A percentile compares a stretch with the other conserved stretches of the same genome.
Conservation (phyloP, 1,139 yeast species). For the Martiniozyma asiatica region DNA sequence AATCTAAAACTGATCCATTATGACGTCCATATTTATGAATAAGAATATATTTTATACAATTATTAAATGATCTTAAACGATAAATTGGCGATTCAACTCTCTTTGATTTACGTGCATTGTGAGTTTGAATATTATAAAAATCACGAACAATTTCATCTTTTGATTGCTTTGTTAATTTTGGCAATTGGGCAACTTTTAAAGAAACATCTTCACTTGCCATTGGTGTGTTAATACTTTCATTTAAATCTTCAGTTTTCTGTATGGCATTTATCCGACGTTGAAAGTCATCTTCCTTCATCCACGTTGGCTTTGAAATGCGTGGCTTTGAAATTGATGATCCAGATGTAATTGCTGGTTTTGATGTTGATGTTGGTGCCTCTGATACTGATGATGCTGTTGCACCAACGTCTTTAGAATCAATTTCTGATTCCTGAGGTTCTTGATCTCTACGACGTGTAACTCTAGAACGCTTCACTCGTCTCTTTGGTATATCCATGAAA, state of each 20-base stretch:
- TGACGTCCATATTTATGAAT: slow-evolving; percentile 53
- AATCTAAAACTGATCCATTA: slow-evolving; percentile 54
- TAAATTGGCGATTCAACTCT: slow-evolving; percentile 76
- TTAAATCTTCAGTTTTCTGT: neutral
- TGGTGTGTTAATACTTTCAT: neutral
- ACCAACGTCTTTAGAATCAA: too few species aligned
- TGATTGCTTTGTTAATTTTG: slow-evolving; percentile 19
- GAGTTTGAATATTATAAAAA: slow-evolving; percentile 81
- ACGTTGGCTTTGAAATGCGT: slow-evolving; percentile 17
- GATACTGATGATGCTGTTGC: slow-evolving; percentile 7
- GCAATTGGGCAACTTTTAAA: slow-evolving; percentile 12
- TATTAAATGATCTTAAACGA: slow-evolving; percentile 78
- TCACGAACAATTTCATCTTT: slow-evolving; percentile 53
- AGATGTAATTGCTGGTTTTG: neutral
- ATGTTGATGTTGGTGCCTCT: neutral
- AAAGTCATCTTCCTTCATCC: slow-evolving; percentile 19
- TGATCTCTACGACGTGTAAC: too few species aligned
- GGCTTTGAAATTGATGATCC: too few species aligned
- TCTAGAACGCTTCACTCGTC: too few species aligned
- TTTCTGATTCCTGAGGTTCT: too few species aligned
- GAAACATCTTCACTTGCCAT: slow-evolving; percentile 13
- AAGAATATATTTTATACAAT: slow-evolving; percentile 81
- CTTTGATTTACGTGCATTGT: slow-evolving; percentile 48
- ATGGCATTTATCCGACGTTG: too few species aligned
- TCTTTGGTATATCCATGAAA: too few species aligned